These are phyloP conservation scores for Apophysomyces trapeziformis DNA, from an alignment of 371 early-diverging fungal species.

Conservation along the genomic window DNA sequence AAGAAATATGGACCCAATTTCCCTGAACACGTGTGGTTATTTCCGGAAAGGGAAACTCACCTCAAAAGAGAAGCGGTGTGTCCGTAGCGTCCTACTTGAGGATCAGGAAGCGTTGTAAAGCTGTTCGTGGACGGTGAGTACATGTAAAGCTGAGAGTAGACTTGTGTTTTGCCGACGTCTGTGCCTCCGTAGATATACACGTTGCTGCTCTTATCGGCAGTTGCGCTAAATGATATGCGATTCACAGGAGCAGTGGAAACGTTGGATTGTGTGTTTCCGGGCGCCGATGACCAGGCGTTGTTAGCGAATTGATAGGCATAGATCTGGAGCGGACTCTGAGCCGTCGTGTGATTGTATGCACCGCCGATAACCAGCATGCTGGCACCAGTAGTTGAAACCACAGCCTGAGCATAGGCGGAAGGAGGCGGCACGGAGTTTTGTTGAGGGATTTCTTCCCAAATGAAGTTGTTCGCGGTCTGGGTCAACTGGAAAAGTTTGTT, in stretches of 20 bases:
- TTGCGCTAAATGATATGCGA: conserved; percentile 29
- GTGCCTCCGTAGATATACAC: conserved; percentile 40
- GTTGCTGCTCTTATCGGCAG: conserved; percentile 24
- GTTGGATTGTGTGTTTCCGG: conserved; percentile 14
- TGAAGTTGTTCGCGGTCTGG: conserved; percentile 19
- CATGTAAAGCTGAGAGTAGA: conserved; percentile 31
- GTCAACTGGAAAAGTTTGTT: conserved; percentile 31
- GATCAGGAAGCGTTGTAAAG: conserved; percentile 22
- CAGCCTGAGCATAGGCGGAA: conserved; percentile 20
- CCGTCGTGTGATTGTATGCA: background rate
- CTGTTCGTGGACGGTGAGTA: conserved; percentile 24
- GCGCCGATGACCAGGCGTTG: conserved; percentile 18
- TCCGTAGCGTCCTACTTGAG: conserved; percentile 25
- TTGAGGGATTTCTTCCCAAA: conserved; percentile 29
- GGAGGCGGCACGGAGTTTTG: conserved; percentile 21
- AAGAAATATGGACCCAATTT: conserved; percentile 6
- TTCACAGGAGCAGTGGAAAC: conserved; percentile 22
- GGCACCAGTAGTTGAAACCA: conserved; percentile 18
- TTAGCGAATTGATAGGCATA: conserved; percentile 22
- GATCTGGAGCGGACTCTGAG: conserved; percentile 21
- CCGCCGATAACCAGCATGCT: conserved; percentile 28
- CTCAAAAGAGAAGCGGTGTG: conserved; percentile 44
- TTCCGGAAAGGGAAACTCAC: conserved; percentile 24
- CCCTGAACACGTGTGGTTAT: conserved; percentile 10
- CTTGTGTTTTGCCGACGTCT: conserved; percentile 11